These are phyloP conservation scores for Fraxinus latifolia DNA, from an alignment of 305 asterid species.

Conservation along the genomic window DNA sequence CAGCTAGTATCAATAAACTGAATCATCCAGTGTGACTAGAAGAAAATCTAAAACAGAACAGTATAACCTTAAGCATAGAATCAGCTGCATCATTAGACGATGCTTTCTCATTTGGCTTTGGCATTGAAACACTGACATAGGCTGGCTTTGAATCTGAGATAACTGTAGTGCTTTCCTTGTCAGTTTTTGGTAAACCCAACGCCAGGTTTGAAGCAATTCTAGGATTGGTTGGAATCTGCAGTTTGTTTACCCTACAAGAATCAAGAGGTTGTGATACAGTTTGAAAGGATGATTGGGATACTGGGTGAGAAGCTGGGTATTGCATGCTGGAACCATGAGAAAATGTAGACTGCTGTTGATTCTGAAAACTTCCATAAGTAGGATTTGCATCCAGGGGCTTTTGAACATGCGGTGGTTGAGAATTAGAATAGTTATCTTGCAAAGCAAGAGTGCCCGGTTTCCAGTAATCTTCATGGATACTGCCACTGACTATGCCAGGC, in stretches of 20 bases:
- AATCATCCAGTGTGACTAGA: conserved; percentile 3
- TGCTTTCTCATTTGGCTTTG: conserved; percentile 52
- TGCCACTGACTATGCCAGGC: conserved; percentile 62
- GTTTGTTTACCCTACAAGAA: conserved; percentile 53
- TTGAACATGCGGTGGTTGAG: conserved; percentile 51
- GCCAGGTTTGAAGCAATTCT: conserved; percentile 76
- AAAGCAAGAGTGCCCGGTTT: conserved; percentile 50
- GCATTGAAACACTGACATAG: conserved; percentile 64
- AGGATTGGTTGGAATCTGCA: conserved; percentile 96
- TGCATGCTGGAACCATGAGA: conserved; percentile 43
- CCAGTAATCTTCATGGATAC: conserved; percentile 63
- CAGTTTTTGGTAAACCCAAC: conserved; percentile 47
- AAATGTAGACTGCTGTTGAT: conserved; percentile 49
- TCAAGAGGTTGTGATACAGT: conserved; percentile 54
- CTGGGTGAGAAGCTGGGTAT: conserved; percentile 56
- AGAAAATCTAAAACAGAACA: conserved; percentile 1
- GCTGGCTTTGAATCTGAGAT: conserved; percentile 61
- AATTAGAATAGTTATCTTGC: conserved; percentile 48
- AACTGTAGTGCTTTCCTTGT: conserved; percentile 50
- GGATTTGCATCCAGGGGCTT: conserved; percentile 44
- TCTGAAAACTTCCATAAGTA: conserved; percentile 45
- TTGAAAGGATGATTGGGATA: conserved; percentile 59
- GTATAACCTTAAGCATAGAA: conserved; percentile 68
- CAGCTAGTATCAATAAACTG: neutral
- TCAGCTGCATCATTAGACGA: conserved; percentile 46